Evolutionary conservation across 495 filamentous ascomycete genomes (phyloP).

Genomic region (Thozetella sp.): DNA sequence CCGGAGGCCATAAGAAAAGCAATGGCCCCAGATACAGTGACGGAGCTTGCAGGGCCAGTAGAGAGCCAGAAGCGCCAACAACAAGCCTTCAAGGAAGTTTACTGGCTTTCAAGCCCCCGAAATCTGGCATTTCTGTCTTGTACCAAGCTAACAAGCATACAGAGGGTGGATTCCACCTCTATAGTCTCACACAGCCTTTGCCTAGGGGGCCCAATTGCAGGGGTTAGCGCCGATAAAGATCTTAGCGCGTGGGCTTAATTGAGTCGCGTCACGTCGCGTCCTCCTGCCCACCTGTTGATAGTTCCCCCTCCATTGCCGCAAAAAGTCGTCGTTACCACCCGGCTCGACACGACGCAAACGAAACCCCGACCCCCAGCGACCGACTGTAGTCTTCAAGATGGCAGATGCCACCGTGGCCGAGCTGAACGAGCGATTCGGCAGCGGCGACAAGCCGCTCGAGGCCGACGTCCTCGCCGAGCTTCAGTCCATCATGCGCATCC

Average conservation of each 20-base stretch:
- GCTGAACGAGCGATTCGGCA: constrained; percentile 70
- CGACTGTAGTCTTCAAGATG: constrained; percentile 37
- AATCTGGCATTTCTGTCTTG: too few relatives aligned
- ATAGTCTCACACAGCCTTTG: too few relatives aligned
- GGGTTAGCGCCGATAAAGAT: neutral
- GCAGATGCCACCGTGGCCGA: constrained; percentile 51
- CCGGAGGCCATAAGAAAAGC: too few relatives aligned
- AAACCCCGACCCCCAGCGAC: neutral
- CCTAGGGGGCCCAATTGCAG: neutral
- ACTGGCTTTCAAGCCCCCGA: too few relatives aligned
- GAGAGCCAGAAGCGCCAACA: too few relatives aligned
- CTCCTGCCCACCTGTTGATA: neutral
- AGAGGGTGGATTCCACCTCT: too few relatives aligned
- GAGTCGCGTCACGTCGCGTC: neutral
- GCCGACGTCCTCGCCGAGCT: constrained; percentile 78
- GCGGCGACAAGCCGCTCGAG: constrained; percentile 51
- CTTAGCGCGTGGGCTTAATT: neutral
- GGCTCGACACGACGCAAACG: constrained; percentile 4
- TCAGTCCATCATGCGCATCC: constrained; percentile 79
- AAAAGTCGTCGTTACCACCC: neutral
- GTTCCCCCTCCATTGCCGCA: neutral
- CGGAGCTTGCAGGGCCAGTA: too few relatives aligned
- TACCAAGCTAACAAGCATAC: too few relatives aligned
- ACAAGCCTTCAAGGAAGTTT: too few relatives aligned
- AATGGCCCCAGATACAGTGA: too few relatives aligned